A percentile compares a stretch with the other conserved stretches of the same genome.
These are phyloP conservation scores for Paecilomyces sp. DNA, from an alignment of 2,329 filamentous ascomycete species.

Conservation along the genomic window DNA sequence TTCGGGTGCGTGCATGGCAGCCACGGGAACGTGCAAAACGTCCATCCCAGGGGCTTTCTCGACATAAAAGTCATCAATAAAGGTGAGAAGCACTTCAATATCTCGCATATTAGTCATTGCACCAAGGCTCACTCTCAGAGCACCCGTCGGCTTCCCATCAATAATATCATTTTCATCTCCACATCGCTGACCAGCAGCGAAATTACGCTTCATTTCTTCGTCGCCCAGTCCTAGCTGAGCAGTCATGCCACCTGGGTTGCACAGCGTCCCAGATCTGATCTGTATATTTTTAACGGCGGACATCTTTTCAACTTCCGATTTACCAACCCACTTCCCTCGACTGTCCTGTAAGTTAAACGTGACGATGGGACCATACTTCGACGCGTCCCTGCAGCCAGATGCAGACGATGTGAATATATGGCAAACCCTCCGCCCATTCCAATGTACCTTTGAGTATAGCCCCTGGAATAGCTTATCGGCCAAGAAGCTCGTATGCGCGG, in stretches of 20 bases:
- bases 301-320: slow-evolving; percentile 80
- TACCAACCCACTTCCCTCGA: slow-evolving; percentile 66
- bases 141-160: slow-evolving; percentile 77
- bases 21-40: slow-evolving; percentile 9
- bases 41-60: slow-evolving; percentile 20
- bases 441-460: slow-evolving; percentile 57
- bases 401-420: slow-evolving; percentile 51
- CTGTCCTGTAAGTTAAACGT: slow-evolving; percentile 75
- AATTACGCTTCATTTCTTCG: slow-evolving; percentile 78
- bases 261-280: slow-evolving; percentile 79
- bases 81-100: slow-evolving; percentile 62
- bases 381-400: slow-evolving; percentile 36
- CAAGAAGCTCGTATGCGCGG: slow-evolving; percentile 63
- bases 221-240: slow-evolving; percentile 64
- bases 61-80: slow-evolving; percentile 64
- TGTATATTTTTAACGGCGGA: slow-evolving; percentile 73
- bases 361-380: slow-evolving; percentile 63
- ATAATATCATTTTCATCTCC: slow-evolving; percentile 76
- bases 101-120: slow-evolving; percentile 80
- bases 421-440: slow-evolving; percentile 61
- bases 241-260: slow-evolving; percentile 84
- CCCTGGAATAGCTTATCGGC: slow-evolving; percentile 51
- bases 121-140: slow-evolving; percentile 77
- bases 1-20: slow-evolving; percentile 4
- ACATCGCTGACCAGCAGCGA: slow-evolving; percentile 76